These are phyloP conservation scores for Malassezia globosa DNA, from an alignment of 1,284 basidiomycete genomes.

Conservation along the genomic window DNA sequence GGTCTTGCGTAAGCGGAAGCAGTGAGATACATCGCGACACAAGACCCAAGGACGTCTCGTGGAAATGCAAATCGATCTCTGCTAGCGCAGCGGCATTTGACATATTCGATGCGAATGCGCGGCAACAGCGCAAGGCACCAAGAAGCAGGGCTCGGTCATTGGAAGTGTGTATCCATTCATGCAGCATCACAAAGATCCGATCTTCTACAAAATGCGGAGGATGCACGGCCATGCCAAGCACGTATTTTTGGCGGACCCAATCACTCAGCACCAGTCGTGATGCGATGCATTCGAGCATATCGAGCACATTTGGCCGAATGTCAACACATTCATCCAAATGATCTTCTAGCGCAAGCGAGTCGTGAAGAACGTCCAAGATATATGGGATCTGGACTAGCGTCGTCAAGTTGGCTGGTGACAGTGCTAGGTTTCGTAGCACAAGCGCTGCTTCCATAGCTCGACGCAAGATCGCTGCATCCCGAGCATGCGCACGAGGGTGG, in stretches of 20 bases:
- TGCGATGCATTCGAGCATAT: conserved; percentile 33
- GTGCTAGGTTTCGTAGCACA: conserved; percentile 29
- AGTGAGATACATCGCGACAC: conserved; percentile 31
- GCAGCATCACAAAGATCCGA: conserved; percentile 26
- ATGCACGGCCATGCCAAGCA: not conserved
- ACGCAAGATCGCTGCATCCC: conserved; percentile 29
- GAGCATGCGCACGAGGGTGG: not conserved
- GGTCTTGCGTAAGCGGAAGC: conserved; percentile 33
- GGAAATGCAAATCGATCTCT: conserved; percentile 18
- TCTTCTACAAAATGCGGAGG: conserved; percentile 16
- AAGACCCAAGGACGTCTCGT: conserved; percentile 18
- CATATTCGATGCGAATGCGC: conserved; percentile 26
- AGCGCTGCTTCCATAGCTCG: conserved; percentile 31
- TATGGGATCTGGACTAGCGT: conserved; percentile 2
- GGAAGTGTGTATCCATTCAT: conserved; percentile 25
- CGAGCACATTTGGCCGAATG: conserved; percentile 35
- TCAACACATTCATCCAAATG: conserved; percentile 24
- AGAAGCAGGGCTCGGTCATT: conserved; percentile 36
- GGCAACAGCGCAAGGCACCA: conserved; percentile 30
- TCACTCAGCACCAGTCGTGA: conserved; percentile 21
- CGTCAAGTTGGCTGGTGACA: conserved; percentile 21
- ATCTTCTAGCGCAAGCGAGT: not conserved
- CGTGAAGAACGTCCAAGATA: conserved; percentile 2
- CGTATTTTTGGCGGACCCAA: conserved; percentile 16
- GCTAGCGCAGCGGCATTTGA: conserved; percentile 30